These are phyloP conservation scores for Leccinellum rugosiceps DNA, from an alignment of 768 basidiomycete species.

Conservation along the genomic window DNA sequence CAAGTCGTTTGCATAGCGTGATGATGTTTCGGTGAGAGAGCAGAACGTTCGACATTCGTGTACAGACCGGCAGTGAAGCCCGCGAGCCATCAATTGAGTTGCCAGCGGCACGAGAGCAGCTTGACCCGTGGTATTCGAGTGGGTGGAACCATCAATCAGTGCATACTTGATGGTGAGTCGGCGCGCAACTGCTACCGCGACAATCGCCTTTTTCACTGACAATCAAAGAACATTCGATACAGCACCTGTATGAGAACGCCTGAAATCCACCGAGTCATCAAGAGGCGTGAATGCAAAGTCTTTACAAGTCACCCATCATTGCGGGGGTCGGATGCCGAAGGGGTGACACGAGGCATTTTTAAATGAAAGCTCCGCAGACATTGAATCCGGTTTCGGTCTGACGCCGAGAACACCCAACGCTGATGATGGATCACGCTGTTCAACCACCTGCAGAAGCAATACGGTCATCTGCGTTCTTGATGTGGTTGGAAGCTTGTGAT, in stretches of 20 bases:
- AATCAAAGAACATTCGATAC: constrained; percentile 18
- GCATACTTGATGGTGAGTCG: constrained; percentile 4
- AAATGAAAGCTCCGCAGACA: constrained; percentile 22
- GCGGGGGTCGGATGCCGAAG: constrained; percentile 16
- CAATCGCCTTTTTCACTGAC: constrained; percentile 11
- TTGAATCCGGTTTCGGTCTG: constrained; percentile 21
- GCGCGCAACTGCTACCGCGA: constrained; percentile 13
- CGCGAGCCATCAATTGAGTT: constrained; percentile 1
- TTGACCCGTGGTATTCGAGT: constrained; percentile 6
- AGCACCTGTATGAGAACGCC: constrained; percentile 8
- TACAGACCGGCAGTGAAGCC: constrained; percentile 3
- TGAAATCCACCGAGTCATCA: constrained; percentile 3
- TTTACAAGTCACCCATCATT: constrained; percentile 6
- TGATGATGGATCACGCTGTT: constrained; percentile 4
- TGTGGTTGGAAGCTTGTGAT: constrained; percentile 18
- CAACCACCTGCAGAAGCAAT: constrained; percentile 1
- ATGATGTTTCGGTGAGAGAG: constrained; percentile 7
- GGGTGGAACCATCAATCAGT: neutral
- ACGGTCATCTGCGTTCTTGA: constrained; percentile 2
- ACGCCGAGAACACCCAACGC: constrained; percentile 15
- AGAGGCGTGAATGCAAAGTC: constrained; percentile 15
- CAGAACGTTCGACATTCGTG: constrained; percentile 10
- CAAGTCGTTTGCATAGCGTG: constrained; percentile 3
- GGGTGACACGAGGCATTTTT: constrained; percentile 15
- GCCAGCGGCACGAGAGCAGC: neutral